Percentiles rank a stretch among this genome's conserved stretches.
Conservation (phyloP, 495 filamentous ascomycete genomes). For the Lichenothelia convexa region DNA sequence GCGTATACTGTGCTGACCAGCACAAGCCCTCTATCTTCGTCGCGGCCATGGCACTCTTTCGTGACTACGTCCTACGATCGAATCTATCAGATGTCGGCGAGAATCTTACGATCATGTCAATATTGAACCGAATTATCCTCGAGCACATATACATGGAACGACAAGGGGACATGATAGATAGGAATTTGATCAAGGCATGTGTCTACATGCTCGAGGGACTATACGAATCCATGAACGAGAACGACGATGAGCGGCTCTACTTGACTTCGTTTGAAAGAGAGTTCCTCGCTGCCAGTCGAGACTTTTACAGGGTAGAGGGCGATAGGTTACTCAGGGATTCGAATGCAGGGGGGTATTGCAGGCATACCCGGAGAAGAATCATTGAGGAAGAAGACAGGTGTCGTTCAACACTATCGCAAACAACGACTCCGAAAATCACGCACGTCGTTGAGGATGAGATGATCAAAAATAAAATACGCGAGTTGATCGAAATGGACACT, state of each 20-base stretch:
- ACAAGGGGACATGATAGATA: slow-evolving; percentile 77
- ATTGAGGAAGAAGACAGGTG: slow-evolving; percentile 68
- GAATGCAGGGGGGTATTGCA: slow-evolving; percentile 69
- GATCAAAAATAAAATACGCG: slow-evolving; percentile 52
- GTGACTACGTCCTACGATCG: slow-evolving; percentile 57
- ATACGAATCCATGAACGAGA: slow-evolving; percentile 61
- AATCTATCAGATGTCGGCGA: slow-evolving; percentile 22
- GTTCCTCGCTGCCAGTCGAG: slow-evolving; percentile 48
- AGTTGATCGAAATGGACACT: slow-evolving; percentile 71
- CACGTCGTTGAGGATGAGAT: slow-evolving; percentile 64
- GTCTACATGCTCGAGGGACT: slow-evolving; percentile 82
- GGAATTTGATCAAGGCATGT: slow-evolving; percentile 60
- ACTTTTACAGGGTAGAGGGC: slow-evolving; percentile 65
- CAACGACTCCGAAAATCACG: slow-evolving; percentile 56
- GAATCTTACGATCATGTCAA: slow-evolving; percentile 36
- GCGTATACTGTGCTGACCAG: slow-evolving; percentile 53
- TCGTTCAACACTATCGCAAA: slow-evolving; percentile 49
- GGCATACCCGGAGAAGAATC: slow-evolving; percentile 54
- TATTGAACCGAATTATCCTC: slow-evolving; percentile 65
- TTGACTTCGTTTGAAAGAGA: slow-evolving; percentile 62
- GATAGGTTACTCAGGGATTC: slow-evolving; percentile 51
- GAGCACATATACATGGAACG: slow-evolving; percentile 87
- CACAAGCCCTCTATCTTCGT: slow-evolving; percentile 63
- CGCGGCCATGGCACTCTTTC: slow-evolving; percentile 68
- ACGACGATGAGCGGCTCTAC: slow-evolving; percentile 64